A percentile compares a stretch with the other conserved stretches of the same genome.
phyloP scores from a whole-genome alignment of 805 yeast species.

The Candida taoyuanica region DNA sequence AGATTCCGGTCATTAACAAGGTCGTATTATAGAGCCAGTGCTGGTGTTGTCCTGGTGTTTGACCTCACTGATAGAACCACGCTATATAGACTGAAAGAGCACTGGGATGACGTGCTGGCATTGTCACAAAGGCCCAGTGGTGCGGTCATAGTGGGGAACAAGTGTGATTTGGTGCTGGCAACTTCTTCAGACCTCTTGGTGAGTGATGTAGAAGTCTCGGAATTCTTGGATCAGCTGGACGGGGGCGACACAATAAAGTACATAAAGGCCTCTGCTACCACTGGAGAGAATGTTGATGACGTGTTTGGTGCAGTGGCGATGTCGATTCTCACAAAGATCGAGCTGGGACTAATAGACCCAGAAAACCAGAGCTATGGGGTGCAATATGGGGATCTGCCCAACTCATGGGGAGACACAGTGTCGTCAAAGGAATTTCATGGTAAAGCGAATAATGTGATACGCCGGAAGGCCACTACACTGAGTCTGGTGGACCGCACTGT shows the following conservation, averaged over 20 bases:
- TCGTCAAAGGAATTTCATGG: slow-evolving; percentile 7
- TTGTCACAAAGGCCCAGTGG: slow-evolving; percentile 26
- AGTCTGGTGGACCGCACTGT: slow-evolving; percentile 16
- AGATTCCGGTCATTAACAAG: slow-evolving; percentile 35
- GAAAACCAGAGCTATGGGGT: slow-evolving; percentile 43
- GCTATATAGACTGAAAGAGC: slow-evolving; percentile 28
- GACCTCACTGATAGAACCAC: slow-evolving; percentile 28
- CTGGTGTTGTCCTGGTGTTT: slow-evolving; percentile 34
- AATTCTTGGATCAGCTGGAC: slow-evolving; percentile 26
- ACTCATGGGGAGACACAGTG: slow-evolving; percentile 10
- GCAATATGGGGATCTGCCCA: slow-evolving; percentile 45
- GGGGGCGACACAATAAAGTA: slow-evolving; percentile 29
- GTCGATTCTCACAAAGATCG: slow-evolving; percentile 41
- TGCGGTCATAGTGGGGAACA: slow-evolving; percentile 33
- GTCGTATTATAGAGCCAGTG: slow-evolving; percentile 34
- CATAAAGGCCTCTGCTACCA: slow-evolving; percentile 36
- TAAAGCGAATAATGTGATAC: slow-evolving; percentile 3
- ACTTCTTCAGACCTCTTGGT: slow-evolving; percentile 29
- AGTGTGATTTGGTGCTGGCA: slow-evolving; percentile 24
- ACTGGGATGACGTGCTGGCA: slow-evolving; percentile 29
- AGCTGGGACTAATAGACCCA: slow-evolving; percentile 43
- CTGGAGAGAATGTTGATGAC: slow-evolving; percentile 38
- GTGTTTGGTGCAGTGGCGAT: slow-evolving; percentile 36
- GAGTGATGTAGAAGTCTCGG: slow-evolving; percentile 30
- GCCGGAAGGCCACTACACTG: slow-evolving; percentile 17